Evolutionary conservation across 805 yeast genomes (phyloP).

Genomic region (Suhomyces sp.): DNA sequence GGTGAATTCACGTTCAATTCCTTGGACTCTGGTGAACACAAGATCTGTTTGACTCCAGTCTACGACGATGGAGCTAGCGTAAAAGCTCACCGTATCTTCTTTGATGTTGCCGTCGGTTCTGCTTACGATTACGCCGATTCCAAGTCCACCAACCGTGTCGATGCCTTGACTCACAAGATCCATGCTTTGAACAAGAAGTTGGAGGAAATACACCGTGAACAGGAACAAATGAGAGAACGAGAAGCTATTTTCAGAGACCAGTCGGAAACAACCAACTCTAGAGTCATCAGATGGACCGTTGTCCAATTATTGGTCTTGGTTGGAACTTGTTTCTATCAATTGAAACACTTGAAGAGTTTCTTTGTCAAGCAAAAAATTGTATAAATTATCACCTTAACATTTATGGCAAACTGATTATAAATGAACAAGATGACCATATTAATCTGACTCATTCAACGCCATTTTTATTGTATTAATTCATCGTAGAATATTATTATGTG

Average conservation of each 20-base stretch:
- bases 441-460: too few relatives aligned
- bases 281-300: conserved; percentile 72
- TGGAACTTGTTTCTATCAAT: conserved; percentile 72
- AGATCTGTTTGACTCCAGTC: conserved; percentile 63
- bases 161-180: conserved; percentile 54
- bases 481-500: too few relatives aligned
- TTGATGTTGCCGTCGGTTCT: conserved; percentile 72
- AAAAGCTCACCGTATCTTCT: conserved; percentile 62
- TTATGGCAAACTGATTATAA: too few relatives aligned
- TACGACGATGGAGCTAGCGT: conserved; percentile 71
- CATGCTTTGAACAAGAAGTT: conserved; percentile 58
- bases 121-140: conserved; percentile 61
- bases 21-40: conserved; percentile 80
- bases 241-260: conserved; percentile 77
- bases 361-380: conserved; percentile 86
- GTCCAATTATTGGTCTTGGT: conserved; percentile 67
- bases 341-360: conserved; percentile 74
- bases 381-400: too few relatives aligned
- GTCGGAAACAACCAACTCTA: conserved; percentile 71
- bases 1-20: conserved; percentile 83
- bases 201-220: conserved; percentile 62
- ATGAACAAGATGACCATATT: too few relatives aligned
- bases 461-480: too few relatives aligned
- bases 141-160: conserved; percentile 53
- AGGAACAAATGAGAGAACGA: conserved; percentile 65